phyloP scores from a whole-genome alignment of 2,329 filamentous ascomycete genomes.

The Penicillium hesseltinei region DNA sequence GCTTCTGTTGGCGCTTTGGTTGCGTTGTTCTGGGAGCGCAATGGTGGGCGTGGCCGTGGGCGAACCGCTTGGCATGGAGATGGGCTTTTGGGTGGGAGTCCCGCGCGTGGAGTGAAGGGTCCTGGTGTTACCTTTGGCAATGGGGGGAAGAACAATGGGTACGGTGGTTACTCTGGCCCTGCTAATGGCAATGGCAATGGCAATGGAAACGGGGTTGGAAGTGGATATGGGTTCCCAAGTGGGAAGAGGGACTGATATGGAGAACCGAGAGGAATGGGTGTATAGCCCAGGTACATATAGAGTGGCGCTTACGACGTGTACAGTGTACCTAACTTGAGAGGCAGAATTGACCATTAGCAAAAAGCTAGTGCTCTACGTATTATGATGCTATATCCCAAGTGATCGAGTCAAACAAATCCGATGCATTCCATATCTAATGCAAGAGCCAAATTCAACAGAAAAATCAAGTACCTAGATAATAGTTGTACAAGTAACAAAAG shows the following conservation, averaged over 20 bases:
- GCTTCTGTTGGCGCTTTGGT: conserved; percentile 36
- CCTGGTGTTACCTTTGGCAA: conserved; percentile 55
- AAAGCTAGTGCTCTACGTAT: neutral
- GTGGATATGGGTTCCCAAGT: conserved; percentile 38
- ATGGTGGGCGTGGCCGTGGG: conserved; percentile 22
- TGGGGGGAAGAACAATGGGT: conserved; percentile 54
- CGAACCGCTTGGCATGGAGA: conserved; percentile 39
- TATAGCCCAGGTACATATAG: conserved; percentile 9
- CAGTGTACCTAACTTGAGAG: conserved; percentile 9
- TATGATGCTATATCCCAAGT: conserved; percentile 1
- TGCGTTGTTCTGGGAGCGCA: conserved; percentile 41
- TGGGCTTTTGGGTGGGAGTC: conserved; percentile 49
- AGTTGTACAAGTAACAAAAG: conserved; percentile 19
- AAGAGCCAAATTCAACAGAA: conserved; percentile 11
- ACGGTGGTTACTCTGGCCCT: conserved; percentile 54
- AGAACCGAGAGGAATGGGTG: neutral
- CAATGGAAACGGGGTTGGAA: conserved; percentile 13
- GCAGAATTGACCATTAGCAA: neutral
- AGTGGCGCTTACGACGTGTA: conserved; percentile 7
- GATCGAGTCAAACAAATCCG: conserved; percentile 17
- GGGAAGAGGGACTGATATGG: conserved; percentile 44
- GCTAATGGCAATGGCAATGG: conserved; percentile 33
- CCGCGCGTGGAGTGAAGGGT: conserved; percentile 42
- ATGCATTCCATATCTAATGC: conserved; percentile 25
- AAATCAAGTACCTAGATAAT: conserved; percentile 18